Percentiles rank a stretch among this genome's conserved stretches.
Evolutionary conservation across 108 stramenopile genomes (phyloP).

Genomic region (Ochromonas danica): DNA sequence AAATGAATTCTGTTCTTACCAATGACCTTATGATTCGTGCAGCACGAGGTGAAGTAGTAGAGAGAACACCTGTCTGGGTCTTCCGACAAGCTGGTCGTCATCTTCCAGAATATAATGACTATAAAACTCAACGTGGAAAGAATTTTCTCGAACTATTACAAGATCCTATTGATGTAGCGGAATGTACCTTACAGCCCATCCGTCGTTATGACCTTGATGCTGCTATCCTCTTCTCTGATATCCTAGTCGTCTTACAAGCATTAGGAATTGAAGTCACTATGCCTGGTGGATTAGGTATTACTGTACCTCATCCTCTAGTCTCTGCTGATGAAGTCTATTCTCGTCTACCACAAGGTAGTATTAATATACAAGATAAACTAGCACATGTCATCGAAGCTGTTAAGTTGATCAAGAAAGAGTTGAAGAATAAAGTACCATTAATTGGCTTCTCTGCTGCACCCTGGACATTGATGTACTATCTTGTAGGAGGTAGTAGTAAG

Average conservation of each 20-base stretch:
- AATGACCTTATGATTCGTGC: constrained; percentile 52
- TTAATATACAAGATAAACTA: constrained; percentile 48
- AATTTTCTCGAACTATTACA: constrained; percentile 84
- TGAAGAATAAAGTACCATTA: constrained; percentile 80
- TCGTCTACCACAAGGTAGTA: neutral
- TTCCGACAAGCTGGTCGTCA: constrained; percentile 91
- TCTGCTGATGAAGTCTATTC: constrained; percentile 60
- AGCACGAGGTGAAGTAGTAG: constrained; percentile 60
- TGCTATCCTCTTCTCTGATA: constrained; percentile 92
- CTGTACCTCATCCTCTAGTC: constrained; percentile 71
- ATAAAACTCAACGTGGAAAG: constrained; percentile 74
- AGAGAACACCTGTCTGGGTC: constrained; percentile 76
- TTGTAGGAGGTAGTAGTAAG: constrained; percentile 87
- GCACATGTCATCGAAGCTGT: constrained; percentile 71
- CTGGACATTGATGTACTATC: constrained; percentile 91
- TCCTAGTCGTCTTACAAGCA: constrained; percentile 85
- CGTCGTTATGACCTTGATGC: constrained; percentile 86
- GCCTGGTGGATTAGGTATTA: constrained; percentile 68
- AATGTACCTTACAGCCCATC: constrained; percentile 88
- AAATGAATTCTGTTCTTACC: constrained; percentile 40
- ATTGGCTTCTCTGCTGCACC: constrained; percentile 91
- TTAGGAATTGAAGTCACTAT: constrained; percentile 54
- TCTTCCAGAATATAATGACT: constrained; percentile 79
- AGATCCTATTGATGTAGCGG: constrained; percentile 78
- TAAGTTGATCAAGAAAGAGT: constrained; percentile 67